Evolutionary conservation across 1,284 basidiomycete species (phyloP), one percentile per base, ranked within the genome.

Genomic region (Sporisorium scitamineum): DNA sequence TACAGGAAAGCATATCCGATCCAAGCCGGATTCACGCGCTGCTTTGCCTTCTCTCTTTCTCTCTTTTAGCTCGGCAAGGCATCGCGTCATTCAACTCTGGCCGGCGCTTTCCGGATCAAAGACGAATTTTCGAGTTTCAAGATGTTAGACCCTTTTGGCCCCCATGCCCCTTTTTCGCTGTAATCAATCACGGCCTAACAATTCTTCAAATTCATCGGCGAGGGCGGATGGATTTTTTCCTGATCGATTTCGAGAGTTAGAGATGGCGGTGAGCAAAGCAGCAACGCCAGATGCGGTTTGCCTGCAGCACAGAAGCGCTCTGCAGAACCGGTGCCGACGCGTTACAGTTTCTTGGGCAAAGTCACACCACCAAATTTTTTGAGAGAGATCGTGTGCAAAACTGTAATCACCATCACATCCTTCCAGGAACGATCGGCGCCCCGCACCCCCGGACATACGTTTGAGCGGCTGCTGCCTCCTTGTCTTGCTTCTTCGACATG

Each of bases 361-460:
- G 70, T 73, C 70, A 73, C 70, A 73, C 70, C 70, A 68, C 65
- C 65, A 68, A 54, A 63, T 51, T 50, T 67, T 63, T 41, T 39
- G 14, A 32, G 31, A 27, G 34, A 24, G 13, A 50, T 63, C 42
- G 39, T 45, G 45, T 39, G 45, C 56, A 69, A 59, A 66, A 70
- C 62, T 65, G 52, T 60, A 69, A 24, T 64, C 59, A 69, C 66
- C 62, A 69, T 61, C 61, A 64, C 58, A 42, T 53, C 55, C 54
- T 58, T 52, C 55, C 51, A 39, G 11, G 26, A 47, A 54, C 52
- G 32, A 32, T 18, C 39, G 50, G 32, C 34, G 54, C 37, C 32
- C 26, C 34, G 44, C 39, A n/a, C 34, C 29, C 42, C 16, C 18
- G 37, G 37, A 39, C 37, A 39, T 32, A 52, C 26, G 51, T 3